Percentiles rank a stretch among this genome's conserved stretches.
phyloP scores from a whole-genome alignment of 345 rosid genomes.

The Sisymbrium irio region DNA sequence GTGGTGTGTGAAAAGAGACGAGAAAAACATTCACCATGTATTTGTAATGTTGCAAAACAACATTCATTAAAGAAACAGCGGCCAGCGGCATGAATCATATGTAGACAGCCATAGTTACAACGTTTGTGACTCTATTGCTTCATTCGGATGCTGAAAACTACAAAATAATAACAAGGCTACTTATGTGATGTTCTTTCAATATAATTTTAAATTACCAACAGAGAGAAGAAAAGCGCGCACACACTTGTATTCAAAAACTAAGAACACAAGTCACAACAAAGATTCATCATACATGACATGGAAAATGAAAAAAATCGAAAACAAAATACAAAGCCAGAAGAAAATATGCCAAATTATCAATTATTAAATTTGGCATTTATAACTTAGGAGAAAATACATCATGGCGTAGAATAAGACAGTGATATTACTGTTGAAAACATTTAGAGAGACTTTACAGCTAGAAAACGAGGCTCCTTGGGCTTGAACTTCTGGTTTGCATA shows the following conservation, averaged over 20 bases:
- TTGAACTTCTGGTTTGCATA: constrained; percentile 87
- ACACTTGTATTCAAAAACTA: constrained; percentile 16
- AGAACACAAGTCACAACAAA: constrained; percentile 12
- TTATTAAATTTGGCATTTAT: constrained; percentile 25
- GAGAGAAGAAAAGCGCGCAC: not conserved
- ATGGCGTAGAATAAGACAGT: not conserved
- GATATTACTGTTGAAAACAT: constrained; percentile 21
- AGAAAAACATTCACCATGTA: not conserved
- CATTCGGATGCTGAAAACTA: not conserved
- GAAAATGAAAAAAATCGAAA: not conserved
- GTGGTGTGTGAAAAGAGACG: not conserved
- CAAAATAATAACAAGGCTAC: too few relatives aligned
- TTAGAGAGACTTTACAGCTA: constrained; percentile 57
- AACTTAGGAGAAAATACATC: constrained; percentile 2
- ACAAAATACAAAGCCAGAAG: not conserved
- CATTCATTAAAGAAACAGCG: not conserved
- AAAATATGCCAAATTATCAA: constrained; percentile 13
- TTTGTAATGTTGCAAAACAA: not conserved
- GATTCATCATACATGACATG: constrained; percentile 31
- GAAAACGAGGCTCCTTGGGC: constrained; percentile 85
- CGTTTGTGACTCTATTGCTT: not conserved
- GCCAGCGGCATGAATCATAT: not conserved
- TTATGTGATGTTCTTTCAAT: too few relatives aligned
- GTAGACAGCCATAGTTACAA: not conserved
- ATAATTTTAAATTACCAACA: not conserved